Percentiles rank a stretch among this genome's conserved stretches.
Evolutionary conservation across 345 rosid species (phyloP).

Genomic region (Euphorbia pulcherrima): DNA sequence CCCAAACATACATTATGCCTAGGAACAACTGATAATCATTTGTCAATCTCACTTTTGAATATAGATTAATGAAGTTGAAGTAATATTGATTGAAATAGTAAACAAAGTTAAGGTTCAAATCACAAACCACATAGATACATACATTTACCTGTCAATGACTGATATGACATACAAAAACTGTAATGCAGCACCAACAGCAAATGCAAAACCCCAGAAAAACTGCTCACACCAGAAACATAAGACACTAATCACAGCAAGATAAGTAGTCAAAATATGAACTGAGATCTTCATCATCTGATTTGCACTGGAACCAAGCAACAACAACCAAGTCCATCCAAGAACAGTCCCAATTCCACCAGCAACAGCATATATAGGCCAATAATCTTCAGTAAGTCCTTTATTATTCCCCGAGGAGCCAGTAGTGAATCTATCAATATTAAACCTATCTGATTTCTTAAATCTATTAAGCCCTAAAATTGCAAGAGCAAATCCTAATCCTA

Average conservation of each 20-base stretch:
- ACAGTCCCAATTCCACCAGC: slow-evolving; percentile 71
- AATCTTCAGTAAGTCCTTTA: slow-evolving; percentile 64
- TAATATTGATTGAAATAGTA: neutral
- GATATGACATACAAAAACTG: slow-evolving; percentile 94
- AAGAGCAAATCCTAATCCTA: slow-evolving; percentile 56
- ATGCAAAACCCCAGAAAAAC: slow-evolving; percentile 75
- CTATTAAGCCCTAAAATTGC: slow-evolving; percentile 67
- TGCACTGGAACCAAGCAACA: slow-evolving; percentile 70
- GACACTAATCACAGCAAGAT: slow-evolving; percentile 85
- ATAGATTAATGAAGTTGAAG: slow-evolving; percentile 1
- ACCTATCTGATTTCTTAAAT: slow-evolving; percentile 66
- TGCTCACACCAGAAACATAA: slow-evolving; percentile 75
- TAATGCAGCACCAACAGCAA: slow-evolving; percentile 70
- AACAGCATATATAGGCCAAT: slow-evolving; percentile 86
- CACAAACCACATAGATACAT: neutral
- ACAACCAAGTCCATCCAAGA: slow-evolving; percentile 75
- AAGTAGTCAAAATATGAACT: slow-evolving; percentile 85
- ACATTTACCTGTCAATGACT: slow-evolving; percentile 82
- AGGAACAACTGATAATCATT: neutral
- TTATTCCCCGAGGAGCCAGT: slow-evolving; percentile 36
- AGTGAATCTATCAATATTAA: slow-evolving; percentile 63
- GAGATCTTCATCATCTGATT: slow-evolving; percentile 83
- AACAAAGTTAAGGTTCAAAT: neutral
- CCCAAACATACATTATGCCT: neutral
- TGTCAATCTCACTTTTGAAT: neutral